phyloP scores from a whole-genome alignment of 371 early-diverging fungal genomes.

The Mucor saturninus region DNA sequence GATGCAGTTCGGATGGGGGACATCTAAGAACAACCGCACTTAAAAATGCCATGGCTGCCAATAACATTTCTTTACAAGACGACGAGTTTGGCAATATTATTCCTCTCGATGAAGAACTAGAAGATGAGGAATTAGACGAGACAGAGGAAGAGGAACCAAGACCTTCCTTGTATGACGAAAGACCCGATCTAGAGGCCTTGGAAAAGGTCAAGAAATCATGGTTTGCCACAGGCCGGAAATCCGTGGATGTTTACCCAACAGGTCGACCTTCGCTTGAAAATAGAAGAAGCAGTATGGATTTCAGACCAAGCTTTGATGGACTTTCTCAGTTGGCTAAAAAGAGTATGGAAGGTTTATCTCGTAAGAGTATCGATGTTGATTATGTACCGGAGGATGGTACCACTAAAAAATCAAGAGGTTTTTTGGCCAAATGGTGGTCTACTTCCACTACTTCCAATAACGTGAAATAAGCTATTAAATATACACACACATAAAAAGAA shows the following conservation, averaged over 20 bases:
- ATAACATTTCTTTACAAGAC: constrained; percentile 19
- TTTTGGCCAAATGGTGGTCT: constrained; percentile 36
- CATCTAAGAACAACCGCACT: constrained; percentile 44
- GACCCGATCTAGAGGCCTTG: constrained; percentile 11
- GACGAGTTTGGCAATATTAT: constrained; percentile 9
- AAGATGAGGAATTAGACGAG: neutral
- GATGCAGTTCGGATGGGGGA: constrained; percentile 51
- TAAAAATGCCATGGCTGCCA: constrained; percentile 49
- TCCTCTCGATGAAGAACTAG: constrained; percentile 8
- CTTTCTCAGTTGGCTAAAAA: constrained; percentile 34
- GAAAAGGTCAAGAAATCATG: constrained; percentile 13
- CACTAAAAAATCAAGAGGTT: constrained; percentile 14
- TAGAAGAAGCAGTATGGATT: constrained; percentile 33
- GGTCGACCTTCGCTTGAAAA: constrained; percentile 24
- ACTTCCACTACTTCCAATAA: constrained; percentile 8
- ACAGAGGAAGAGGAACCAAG: constrained; percentile 5
- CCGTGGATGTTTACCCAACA: constrained; percentile 25
- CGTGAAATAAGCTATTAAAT: neutral
- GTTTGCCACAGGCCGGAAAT: constrained; percentile 23
- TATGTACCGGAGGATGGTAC: constrained; percentile 7
- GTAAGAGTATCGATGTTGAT: constrained; percentile 29
- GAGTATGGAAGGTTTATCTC: constrained; percentile 32
- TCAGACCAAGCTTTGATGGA: constrained; percentile 35
- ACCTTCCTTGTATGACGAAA: constrained; percentile 10
- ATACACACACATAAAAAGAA: neutral